These are phyloP conservation scores for Vitis cinerea DNA, from an alignment of 164 flowering plant genomes.

Conservation along the genomic window DNA sequence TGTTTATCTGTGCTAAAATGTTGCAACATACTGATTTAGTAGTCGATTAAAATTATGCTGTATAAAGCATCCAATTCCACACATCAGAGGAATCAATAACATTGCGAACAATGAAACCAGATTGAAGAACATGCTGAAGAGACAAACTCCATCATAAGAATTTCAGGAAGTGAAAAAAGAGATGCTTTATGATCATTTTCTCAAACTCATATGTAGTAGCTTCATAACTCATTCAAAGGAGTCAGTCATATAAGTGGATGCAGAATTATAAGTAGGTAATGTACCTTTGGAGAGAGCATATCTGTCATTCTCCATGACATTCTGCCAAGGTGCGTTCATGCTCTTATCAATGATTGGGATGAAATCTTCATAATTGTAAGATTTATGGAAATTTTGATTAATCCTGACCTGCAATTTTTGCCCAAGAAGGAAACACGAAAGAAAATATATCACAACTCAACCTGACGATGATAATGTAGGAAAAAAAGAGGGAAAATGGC, in stretches of 20 bases:
- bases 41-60: not conserved
- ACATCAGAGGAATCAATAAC: not conserved
- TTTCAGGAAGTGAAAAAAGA: too few species aligned
- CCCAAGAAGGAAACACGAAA: not conserved
- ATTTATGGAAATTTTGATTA: not conserved
- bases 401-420: slow-evolving; percentile 9
- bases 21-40: not conserved
- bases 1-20: not conserved
- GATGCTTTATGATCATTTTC: too few species aligned
- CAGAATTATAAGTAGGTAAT: not conserved
- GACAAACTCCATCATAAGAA: too few species aligned
- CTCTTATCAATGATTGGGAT: slow-evolving; percentile 32
- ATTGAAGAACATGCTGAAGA: not conserved
- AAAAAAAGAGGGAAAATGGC: not conserved
- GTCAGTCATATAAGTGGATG: too few species aligned
- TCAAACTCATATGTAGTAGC: too few species aligned
- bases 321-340: slow-evolving; percentile 28
- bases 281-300: slow-evolving; percentile 26
- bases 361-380: slow-evolving; percentile 7
- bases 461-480: not conserved
- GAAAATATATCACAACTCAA: not conserved
- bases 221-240: too few species aligned
- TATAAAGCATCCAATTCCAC: too few species aligned
- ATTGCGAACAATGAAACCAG: not conserved
- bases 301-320: slow-evolving; percentile 5